These are phyloP conservation scores for Ruellia speciosa DNA, from an alignment of 305 asterid species.

Conservation along the genomic window DNA sequence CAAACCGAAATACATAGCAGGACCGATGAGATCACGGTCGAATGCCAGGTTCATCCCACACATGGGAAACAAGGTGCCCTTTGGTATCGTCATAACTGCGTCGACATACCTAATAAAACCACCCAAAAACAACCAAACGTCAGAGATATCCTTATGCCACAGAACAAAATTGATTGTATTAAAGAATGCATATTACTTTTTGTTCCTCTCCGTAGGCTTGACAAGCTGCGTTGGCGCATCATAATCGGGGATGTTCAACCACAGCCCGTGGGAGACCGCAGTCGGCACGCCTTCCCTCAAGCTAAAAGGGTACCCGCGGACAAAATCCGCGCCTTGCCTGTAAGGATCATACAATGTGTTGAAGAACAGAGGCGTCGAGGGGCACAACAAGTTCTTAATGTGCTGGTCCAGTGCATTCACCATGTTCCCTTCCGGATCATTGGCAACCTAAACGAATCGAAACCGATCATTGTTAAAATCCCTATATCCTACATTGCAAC, in stretches of 20 bases:
- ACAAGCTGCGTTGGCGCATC: constrained; percentile 52
- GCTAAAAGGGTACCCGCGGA: constrained; percentile 51
- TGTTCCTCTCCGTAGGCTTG: constrained; percentile 43
- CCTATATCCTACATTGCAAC: no score
- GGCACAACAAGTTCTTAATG: constrained; percentile 38
- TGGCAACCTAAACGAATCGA: constrained; percentile 29
- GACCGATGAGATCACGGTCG: constrained; percentile 45
- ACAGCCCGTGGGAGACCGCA: constrained; percentile 51
- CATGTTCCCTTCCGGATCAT: constrained; percentile 35
- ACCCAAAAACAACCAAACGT: background rate
- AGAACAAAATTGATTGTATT: no score
- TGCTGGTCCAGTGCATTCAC: constrained; percentile 43
- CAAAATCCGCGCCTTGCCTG: constrained; percentile 42
- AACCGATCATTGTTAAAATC: background rate
- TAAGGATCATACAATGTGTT: constrained; percentile 44
- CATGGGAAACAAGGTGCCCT: constrained; percentile 49
- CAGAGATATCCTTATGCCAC: background rate
- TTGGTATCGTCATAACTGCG: constrained; percentile 46
- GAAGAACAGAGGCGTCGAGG: constrained; percentile 45
- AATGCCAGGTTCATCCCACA: constrained; percentile 47
- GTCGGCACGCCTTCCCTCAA: constrained; percentile 46
- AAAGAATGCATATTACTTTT: constrained; percentile 18
- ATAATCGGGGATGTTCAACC: constrained; percentile 48
- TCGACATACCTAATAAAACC: constrained; percentile 34
- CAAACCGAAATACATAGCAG: constrained; percentile 51